Percentiles rank a stretch among this genome's conserved stretches.
Conservation (phyloP, 2,329 filamentous ascomycete species). For the Aureobasidium sp. region DNA sequence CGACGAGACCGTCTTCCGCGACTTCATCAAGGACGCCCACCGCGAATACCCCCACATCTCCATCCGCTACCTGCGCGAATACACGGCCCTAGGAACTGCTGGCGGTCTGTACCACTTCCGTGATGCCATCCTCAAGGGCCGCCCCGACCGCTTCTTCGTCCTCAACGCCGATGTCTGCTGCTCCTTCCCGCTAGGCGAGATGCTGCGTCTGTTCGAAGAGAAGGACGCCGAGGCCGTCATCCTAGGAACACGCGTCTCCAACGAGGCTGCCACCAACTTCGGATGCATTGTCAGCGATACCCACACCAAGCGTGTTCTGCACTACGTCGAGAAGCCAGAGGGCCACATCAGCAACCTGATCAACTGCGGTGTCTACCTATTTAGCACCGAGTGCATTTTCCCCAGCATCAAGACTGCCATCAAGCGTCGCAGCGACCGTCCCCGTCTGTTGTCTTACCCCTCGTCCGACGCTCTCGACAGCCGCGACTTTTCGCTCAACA, state of each 20-base stretch:
- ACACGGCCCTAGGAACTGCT: constrained; percentile 89
- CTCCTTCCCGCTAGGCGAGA: constrained; percentile 90
- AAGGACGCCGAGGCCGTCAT: constrained; percentile 96
- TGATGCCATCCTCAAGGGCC: constrained; percentile 93
- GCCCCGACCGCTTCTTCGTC: constrained; percentile 91
- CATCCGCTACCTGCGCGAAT: constrained; percentile 95
- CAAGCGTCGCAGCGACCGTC: constrained; percentile 87
- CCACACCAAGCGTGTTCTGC: constrained; percentile 88
- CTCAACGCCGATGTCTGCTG: constrained; percentile 98
- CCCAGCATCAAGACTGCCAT: constrained; percentile 89
- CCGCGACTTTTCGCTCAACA: constrained; percentile 43
- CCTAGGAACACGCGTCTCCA: constrained; percentile 80
- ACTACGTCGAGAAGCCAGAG: constrained; percentile 99
- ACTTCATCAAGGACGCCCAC: constrained; percentile 90
- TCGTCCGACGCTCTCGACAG: constrained; percentile 87
- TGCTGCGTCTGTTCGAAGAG: constrained; percentile 89
- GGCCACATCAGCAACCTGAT: constrained; percentile 96
- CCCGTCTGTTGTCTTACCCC: constrained; percentile 87
- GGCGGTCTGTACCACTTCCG: constrained; percentile 98
- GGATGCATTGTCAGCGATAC: constrained; percentile 94
- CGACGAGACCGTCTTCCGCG: constrained; percentile 91
- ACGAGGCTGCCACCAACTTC: constrained; percentile 91
- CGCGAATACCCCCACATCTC: constrained; percentile 78
- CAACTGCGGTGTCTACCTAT: constrained; percentile 98
- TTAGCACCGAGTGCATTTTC: constrained; percentile 92